Percentiles rank a stretch among this genome's conserved stretches.
phyloP scores from a whole-genome alignment of 2,329 filamentous ascomycete genomes.

The Cercospora nicotianae region DNA sequence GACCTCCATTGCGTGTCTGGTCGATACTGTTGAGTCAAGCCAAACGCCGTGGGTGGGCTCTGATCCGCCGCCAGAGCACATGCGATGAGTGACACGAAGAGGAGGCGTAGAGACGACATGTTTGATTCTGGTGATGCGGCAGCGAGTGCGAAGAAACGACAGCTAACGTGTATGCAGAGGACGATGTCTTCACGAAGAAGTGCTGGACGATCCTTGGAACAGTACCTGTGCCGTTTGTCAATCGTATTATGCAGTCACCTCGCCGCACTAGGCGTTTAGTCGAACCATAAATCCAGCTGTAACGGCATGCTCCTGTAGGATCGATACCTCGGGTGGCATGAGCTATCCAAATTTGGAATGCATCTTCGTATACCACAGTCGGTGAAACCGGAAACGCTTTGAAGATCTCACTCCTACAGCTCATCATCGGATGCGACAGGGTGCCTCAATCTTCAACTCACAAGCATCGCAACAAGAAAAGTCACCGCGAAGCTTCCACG shows the following conservation, averaged over 20 bases:
- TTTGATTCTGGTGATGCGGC: background rate
- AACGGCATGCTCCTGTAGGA: conserved; percentile 1
- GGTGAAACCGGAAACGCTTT: background rate
- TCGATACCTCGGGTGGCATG: conserved; percentile 6
- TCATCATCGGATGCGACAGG: background rate
- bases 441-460: background rate
- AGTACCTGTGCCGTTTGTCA: background rate
- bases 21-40: conserved; percentile 11
- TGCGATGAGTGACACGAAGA: conserved; percentile 1
- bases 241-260: conserved; percentile 3
- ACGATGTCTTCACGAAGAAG: background rate
- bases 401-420: background rate
- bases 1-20: conserved; percentile 9
- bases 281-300: background rate
- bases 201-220: background rate
- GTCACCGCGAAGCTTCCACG: background rate
- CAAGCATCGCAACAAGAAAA: background rate
- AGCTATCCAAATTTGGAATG: conserved; percentile 1
- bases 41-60: conserved; percentile 3
- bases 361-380: background rate
- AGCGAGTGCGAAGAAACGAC: background rate
- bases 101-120: background rate
- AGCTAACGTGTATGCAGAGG: background rate
- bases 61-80: conserved; percentile 8
- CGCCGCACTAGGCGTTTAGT: background rate